These are phyloP conservation scores for Capronia americana DNA, from an alignment of 2,329 filamentous ascomycete species.

Conservation along the genomic window DNA sequence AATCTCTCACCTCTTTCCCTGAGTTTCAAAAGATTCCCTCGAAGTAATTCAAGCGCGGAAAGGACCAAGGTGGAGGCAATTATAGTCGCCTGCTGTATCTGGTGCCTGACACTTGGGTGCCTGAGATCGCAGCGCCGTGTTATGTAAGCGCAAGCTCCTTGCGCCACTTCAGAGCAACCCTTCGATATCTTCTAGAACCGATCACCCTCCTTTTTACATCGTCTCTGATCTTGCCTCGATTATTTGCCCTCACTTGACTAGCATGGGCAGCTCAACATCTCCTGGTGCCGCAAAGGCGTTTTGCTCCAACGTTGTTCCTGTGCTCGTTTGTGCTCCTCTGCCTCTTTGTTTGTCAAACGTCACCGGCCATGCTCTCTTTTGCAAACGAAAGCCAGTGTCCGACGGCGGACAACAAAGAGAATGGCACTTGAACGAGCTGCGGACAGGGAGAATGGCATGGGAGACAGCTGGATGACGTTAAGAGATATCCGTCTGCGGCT, in stretches of 20 bases:
- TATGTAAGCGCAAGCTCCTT: too few species aligned
- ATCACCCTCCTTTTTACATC: not conserved
- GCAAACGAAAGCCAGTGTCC: not conserved
- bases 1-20: too few species aligned
- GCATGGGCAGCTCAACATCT: not conserved
- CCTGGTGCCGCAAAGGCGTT: not conserved
- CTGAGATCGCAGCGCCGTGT: too few species aligned
- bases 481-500: conserved; percentile 2
- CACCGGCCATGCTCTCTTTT: not conserved
- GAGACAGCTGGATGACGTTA: not conserved
- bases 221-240: not conserved
- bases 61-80: too few species aligned
- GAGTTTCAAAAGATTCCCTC: too few species aligned
- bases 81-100: too few species aligned
- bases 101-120: too few species aligned
- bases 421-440: not conserved
- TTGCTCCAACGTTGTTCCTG: not conserved
- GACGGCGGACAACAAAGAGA: not conserved
- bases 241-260: not conserved
- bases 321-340: not conserved
- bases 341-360: conserved; percentile 4
- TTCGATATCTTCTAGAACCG: not conserved
- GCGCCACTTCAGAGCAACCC: not conserved
- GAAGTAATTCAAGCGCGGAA: too few species aligned
- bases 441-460: not conserved